Conservation (phyloP, 2,329 filamentous ascomycete genomes). For the Xylaria sp. region DNA sequence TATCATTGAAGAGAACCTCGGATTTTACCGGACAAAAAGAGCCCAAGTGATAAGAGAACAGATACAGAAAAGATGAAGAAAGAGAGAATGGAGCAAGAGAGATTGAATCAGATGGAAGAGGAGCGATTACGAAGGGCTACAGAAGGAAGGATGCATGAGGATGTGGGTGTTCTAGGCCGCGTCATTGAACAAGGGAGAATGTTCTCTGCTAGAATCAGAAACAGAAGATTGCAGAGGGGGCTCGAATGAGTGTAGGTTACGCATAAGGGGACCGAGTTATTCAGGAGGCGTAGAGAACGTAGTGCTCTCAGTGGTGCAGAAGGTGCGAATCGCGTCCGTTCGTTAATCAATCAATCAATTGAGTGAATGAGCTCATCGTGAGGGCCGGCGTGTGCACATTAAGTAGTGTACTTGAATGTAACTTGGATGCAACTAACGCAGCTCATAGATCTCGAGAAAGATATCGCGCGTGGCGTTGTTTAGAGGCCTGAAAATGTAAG, state of each 20-base stretch:
- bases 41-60: neutral
- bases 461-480: no score
- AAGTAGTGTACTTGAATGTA: no score
- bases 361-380: no score
- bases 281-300: neutral
- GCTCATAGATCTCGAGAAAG: no score
- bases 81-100: neutral
- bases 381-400: no score
- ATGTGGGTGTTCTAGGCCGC: conserved; percentile 1
- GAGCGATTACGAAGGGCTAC: conserved; percentile 1
- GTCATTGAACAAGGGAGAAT: neutral
- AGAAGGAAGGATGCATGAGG: neutral
- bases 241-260: neutral
- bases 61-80: neutral
- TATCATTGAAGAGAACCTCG: neutral
- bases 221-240: neutral
- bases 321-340: conserved; percentile 4
- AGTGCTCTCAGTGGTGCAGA: conserved; percentile 3
- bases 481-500: no score
- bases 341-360: neutral
- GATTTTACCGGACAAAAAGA: neutral
- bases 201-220: neutral
- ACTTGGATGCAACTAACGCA: no score
- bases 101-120: neutral
- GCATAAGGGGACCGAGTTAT: neutral